Percentiles rank a stretch among this genome's conserved stretches.
phyloP scores from a whole-genome alignment of 2,329 filamentous ascomycete genomes.

The Hymenoscyphus repandus region DNA sequence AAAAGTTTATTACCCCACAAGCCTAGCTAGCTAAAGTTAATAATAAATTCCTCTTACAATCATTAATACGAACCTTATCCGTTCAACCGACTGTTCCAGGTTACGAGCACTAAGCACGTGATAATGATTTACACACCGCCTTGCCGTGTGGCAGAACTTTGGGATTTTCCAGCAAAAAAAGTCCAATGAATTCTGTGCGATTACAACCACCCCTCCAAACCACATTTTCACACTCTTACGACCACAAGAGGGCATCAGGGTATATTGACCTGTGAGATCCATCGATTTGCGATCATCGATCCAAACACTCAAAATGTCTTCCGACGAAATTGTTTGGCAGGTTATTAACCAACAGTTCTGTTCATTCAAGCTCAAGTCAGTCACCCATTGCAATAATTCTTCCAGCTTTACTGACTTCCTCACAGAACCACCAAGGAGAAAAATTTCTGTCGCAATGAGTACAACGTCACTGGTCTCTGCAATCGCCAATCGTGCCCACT shows the following conservation, averaged over 20 bases:
- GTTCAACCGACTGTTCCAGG: too few species aligned
- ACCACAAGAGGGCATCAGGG: background rate
- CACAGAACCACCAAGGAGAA: constrained; percentile 73
- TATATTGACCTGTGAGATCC: too few species aligned
- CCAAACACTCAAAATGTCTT: constrained; percentile 59
- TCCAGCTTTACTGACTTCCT: too few species aligned
- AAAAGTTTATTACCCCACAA: too few species aligned
- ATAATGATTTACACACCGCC: background rate
- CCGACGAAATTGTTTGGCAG: constrained; percentile 96
- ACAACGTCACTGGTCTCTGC: constrained; percentile 80
- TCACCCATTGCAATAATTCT: constrained; percentile 10
- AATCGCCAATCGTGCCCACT: constrained; percentile 85
- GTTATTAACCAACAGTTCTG: constrained; percentile 96
- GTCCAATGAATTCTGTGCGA: background rate
- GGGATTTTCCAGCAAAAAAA: background rate
- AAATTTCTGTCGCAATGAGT: constrained; percentile 94
- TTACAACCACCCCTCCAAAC: background rate
- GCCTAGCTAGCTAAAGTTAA: too few species aligned
- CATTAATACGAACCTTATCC: too few species aligned
- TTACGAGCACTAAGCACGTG: too few species aligned
- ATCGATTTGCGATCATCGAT: too few species aligned
- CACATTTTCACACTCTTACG: background rate
- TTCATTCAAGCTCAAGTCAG: constrained; percentile 87
- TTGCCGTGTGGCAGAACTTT: background rate
- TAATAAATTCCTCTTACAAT: too few species aligned